These are phyloP conservation scores for Cytospora piceae DNA, from an alignment of 2,329 filamentous ascomycete genomes.

Conservation along the genomic window DNA sequence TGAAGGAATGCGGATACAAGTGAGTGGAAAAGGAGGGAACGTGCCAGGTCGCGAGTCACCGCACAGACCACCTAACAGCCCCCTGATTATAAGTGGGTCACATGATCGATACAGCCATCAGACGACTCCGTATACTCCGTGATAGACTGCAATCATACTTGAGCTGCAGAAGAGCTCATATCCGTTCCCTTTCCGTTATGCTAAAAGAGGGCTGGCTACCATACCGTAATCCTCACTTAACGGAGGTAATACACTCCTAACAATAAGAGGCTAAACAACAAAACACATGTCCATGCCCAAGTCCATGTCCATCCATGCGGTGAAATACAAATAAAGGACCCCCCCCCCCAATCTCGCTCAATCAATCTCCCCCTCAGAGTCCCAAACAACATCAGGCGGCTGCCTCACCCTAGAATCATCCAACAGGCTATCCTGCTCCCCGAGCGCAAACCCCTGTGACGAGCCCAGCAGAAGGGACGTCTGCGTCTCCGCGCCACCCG, in stretches of 20 bases:
- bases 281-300: not conserved
- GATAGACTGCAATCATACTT: too few species aligned
- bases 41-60: not conserved
- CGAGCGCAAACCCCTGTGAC: slow-evolving; percentile 49
- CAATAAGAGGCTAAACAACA: not conserved
- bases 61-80: not conserved
- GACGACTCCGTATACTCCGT: too few species aligned
- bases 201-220: too few species aligned
- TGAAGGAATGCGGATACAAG: not conserved
- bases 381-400: slow-evolving; percentile 45
- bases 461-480: slow-evolving; percentile 38
- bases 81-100: not conserved
- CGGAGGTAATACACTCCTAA: too few species aligned
- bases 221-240: too few species aligned
- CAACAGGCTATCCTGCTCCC: slow-evolving; percentile 45
- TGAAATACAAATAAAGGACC: not conserved
- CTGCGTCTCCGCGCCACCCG: not conserved
- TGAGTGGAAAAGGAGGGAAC: not conserved
- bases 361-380: slow-evolving; percentile 46
- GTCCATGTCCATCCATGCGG: not conserved
- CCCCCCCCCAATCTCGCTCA: not conserved
- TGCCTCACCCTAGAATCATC: slow-evolving; percentile 44
- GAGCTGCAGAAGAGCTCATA: too few species aligned
- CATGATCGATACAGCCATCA: not conserved
- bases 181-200: too few species aligned